Evolutionary conservation across 2,329 filamentous ascomycete genomes (phyloP), one percentile per base, ranked within the genome.

Genomic region (Trichoderma atrobrunneum): DNA sequence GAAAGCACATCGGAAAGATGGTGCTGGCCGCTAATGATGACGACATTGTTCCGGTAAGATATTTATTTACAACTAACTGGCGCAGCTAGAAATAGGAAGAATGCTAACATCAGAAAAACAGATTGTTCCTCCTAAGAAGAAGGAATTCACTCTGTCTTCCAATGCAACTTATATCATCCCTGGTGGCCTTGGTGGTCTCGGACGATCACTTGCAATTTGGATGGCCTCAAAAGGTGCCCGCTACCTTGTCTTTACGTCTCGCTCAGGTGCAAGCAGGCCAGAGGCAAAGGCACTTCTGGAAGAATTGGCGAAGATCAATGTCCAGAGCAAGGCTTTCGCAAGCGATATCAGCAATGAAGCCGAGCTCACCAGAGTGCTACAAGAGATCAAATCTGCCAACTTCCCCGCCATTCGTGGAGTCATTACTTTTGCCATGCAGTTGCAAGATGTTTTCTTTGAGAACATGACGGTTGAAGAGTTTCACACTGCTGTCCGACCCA

Each of bases 1-100:
- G 21, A 24, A 54, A 54, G 11, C 48, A 54, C 11, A 54, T 54
- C 48, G 48, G 48, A 24, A 24, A 54, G 48, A 54, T 54, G 48
- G 21, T 54, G 1, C 24, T 54, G 21, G n/a, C n/a, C 11, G 10
- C 48, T 24, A 54, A 54, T 24, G 48, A 24, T 21, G 48, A 54
- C 3, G 21, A 54, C 48, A 54, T 24, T 21, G n/a, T 54, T 24
- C 48, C 48, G n/a, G 48, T 54, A 24, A 54, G 48, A 54, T 14
- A 24, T 3, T 54, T 24, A 6, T 24, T 24, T 24, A 21, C 2
- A 11, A 51, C 4, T 14, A 11, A 54, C 11, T 24, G 11, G 21
- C 11, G 3, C 8, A 2, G 10, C n/a, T 6, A 12, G 3, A 11
- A 11, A 11, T 11, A 0, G 18, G n/a, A 21, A 21, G 5, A 1